Evolutionary conservation across 73 alveolate genomes (phyloP), one percentile per base, ranked within the genome.

Genomic region (Uronychia binucleata): DNA sequence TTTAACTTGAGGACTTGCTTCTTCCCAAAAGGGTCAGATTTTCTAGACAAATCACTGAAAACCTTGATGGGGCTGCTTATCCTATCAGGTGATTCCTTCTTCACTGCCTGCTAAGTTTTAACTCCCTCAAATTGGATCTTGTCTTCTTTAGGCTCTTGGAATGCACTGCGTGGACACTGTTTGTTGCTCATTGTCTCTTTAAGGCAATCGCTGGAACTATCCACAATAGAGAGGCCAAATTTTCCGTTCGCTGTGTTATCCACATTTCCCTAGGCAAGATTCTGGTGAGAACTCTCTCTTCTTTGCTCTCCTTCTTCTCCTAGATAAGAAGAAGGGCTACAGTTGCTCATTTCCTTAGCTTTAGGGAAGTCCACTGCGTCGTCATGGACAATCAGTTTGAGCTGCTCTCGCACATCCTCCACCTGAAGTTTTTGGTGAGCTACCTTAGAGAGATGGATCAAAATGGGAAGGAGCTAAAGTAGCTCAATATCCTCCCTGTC

Each of bases 401-500:
- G 79, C n/a, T 82, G 79, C 14, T 84, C 85, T 57, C 96, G 80
- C 35, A 91, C 96, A 77, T 91, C 93, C 27, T 78, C 90, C 27
- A 86, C 94, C 80, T 87, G 32, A n/a, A n/a, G 77, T n/a, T 84
- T 33, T 33, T 87, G 19, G 34, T 88, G 91, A 11, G 19, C n/a
- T 46, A 46, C 79, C 28, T 26, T 74, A 28, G 79, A 74, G 14
- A 74, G 79, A 14, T 74, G 26, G 31, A 30, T 30, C 5, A 92
- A 77, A 35, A 88, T 58, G 1, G 84, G 76, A 8, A 79, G 79
- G 14, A 86, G 74, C 79, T 89, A 57, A 28, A 79, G 85, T 30
- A 93, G 89, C 78, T 93, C 96, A 31, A 81, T 93, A 79, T 93
- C 97, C 57, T 81, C 58, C 81, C 60, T 75, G 58, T 90, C 94